A percentile compares a stretch with the other conserved stretches of the same genome.
Evolutionary conservation across 2,329 filamentous ascomycete genomes (phyloP).

Genomic region (Phialophora expanda): DNA sequence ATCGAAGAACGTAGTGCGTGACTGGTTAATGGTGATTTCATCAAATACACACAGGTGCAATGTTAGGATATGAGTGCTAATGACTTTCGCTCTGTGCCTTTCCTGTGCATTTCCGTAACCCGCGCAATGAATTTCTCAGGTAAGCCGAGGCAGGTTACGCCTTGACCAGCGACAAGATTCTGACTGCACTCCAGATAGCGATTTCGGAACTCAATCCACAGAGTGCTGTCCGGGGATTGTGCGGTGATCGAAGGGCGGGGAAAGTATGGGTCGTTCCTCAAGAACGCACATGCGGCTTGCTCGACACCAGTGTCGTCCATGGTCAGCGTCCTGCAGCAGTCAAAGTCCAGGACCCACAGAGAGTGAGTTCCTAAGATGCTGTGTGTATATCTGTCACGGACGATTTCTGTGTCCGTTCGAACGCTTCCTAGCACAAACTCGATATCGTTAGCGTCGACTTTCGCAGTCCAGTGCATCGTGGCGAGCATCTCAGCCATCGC

Average conservation of each 20-base stretch:
- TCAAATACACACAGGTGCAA: too few relatives aligned
- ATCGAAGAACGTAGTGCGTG: too few relatives aligned
- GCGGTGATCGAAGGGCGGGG: constrained; percentile 20
- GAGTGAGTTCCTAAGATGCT: constrained; percentile 40
- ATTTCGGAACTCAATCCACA: constrained; percentile 21
- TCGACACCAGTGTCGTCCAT: constrained; percentile 52
- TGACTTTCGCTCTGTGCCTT: constrained; percentile 12
- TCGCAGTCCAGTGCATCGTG: constrained; percentile 56
- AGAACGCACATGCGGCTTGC: constrained; percentile 53
- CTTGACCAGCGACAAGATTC: not conserved
- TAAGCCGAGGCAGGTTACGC: constrained; percentile 5
- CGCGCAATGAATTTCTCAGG: constrained; percentile 21
- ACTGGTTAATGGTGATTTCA: too few relatives aligned
- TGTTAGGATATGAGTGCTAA: not conserved
- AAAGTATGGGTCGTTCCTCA: constrained; percentile 59
- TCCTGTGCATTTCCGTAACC: constrained; percentile 21
- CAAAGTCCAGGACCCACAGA: constrained; percentile 59
- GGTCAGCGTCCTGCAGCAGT: constrained; percentile 47
- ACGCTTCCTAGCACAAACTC: constrained; percentile 58
- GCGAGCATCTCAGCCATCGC: constrained; percentile 60
- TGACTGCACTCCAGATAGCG: constrained; percentile 27
- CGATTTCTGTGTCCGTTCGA: constrained; percentile 7
- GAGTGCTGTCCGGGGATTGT: constrained; percentile 28
- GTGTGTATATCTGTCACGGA: constrained; percentile 6
- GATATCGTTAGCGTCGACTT: constrained; percentile 60